phyloP scores from a whole-genome alignment of 495 filamentous ascomycete genomes.

The Hypoxylon fragiforme region DNA sequence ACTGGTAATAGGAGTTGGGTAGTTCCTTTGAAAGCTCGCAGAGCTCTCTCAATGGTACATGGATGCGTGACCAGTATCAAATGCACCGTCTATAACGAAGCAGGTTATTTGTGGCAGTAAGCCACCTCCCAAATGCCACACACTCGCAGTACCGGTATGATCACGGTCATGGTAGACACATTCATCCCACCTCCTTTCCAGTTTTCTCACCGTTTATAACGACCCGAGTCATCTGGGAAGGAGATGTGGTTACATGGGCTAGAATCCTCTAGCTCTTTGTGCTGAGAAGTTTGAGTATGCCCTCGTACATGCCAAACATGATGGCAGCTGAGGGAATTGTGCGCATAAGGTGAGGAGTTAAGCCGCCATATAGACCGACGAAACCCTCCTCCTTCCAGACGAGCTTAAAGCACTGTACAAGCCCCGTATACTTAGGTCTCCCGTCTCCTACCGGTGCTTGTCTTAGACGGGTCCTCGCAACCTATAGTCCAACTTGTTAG shows the following conservation, averaged over 20 bases:
- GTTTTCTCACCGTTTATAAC: background rate
- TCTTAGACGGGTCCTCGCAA: conserved; percentile 77
- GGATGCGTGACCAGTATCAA: no score
- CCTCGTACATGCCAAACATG: conserved; percentile 91
- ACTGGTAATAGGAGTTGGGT: background rate
- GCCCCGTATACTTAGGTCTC: conserved; percentile 76
- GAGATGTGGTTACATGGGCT: background rate
- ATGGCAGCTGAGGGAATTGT: conserved; percentile 88
- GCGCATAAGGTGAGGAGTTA: conserved; percentile 83
- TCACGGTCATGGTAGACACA: no score
- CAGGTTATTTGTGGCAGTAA: no score
- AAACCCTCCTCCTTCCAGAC: conserved; percentile 86
- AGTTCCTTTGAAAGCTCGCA: background rate
- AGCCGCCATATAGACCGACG: conserved; percentile 77
- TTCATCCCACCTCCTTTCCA: no score
- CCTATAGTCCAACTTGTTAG: conserved; percentile 46
- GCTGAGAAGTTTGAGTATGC: conserved; percentile 64
- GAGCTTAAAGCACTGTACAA: conserved; percentile 78
- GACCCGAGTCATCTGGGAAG: background rate
- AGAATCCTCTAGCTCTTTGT: conserved; percentile 38
- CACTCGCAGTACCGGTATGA: no score
- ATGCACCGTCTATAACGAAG: no score
- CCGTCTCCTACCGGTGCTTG: conserved; percentile 77
- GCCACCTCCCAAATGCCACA: no score
- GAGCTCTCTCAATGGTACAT: no score